Conservation (phyloP, 129 eudicot genomes). For the Escallonia rubra region DNA sequence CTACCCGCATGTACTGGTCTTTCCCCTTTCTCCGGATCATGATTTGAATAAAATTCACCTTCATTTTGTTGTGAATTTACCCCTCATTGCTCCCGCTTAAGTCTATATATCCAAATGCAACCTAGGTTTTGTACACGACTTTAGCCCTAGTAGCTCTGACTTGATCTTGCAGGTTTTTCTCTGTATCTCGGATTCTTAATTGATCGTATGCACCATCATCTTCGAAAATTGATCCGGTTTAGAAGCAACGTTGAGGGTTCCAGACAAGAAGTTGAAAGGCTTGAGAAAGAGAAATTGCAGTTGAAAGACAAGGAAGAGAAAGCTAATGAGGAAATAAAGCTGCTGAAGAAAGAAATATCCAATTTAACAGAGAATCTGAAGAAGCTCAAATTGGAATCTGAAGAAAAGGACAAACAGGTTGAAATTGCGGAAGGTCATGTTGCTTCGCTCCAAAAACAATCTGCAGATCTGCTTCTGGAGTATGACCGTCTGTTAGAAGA, state of each 20-base stretch:
- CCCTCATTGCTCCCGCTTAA: too few relatives aligned
- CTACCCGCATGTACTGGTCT: too few relatives aligned
- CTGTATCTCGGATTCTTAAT: constrained; percentile 85
- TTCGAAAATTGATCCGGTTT: constrained; percentile 45
- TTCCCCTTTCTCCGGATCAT: too few relatives aligned
- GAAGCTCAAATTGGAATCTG: constrained; percentile 52
- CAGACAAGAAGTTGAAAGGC: constrained; percentile 68
- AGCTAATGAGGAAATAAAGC: constrained; percentile 50
- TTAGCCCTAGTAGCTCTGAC: background rate
- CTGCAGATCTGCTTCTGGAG: constrained; percentile 92
- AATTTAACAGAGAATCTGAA: constrained; percentile 45
- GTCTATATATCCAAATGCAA: too few relatives aligned
- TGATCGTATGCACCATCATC: constrained; percentile 90
- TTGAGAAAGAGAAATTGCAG: constrained; percentile 66
- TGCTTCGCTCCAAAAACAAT: constrained; percentile 84
- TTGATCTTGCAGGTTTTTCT: constrained; percentile 65
- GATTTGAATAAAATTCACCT: too few relatives aligned
- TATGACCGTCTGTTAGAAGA: constrained; percentile 87
- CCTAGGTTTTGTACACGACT: too few relatives aligned
- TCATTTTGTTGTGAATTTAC: too few relatives aligned
- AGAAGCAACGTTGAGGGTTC: constrained; percentile 55
- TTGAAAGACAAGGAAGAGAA: constrained; percentile 72
- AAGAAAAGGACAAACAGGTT: constrained; percentile 64
- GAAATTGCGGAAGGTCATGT: constrained; percentile 91
- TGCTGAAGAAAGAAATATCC: constrained; percentile 51